Conservation (phyloP, 805 yeast genomes). For the Starmerella etchellsii region DNA sequence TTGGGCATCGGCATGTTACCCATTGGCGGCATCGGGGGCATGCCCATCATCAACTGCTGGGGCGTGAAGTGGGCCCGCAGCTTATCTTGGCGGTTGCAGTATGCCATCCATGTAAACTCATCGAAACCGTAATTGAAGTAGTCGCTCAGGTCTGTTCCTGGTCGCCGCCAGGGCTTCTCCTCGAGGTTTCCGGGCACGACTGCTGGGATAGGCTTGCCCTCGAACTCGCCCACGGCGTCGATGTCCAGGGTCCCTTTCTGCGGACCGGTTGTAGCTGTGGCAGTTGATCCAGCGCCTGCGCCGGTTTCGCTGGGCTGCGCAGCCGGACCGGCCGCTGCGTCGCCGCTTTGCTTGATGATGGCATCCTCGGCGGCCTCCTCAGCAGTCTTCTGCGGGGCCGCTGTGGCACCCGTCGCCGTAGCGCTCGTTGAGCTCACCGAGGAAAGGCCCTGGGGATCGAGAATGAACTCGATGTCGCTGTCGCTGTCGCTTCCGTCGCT, state of each 20-base stretch:
- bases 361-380: not conserved
- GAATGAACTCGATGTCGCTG: slow-evolving; percentile 74
- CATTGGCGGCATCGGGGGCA: slow-evolving; percentile 21
- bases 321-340: not conserved
- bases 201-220: slow-evolving; percentile 74
- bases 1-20: slow-evolving; percentile 12
- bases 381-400: not conserved
- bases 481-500: slow-evolving; percentile 25
- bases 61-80: slow-evolving; percentile 70
- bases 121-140: slow-evolving; percentile 95
- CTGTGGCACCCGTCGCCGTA: no score
- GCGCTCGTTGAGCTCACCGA: slow-evolving; percentile 1
- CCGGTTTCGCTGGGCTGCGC: not conserved
- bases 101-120: slow-evolving; percentile 90
- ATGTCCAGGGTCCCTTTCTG: slow-evolving; percentile 39
- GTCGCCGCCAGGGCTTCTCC: slow-evolving; percentile 96
- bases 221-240: slow-evolving; percentile 57
- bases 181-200: slow-evolving; percentile 67
- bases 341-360: not conserved
- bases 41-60: slow-evolving; percentile 39
- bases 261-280: not conserved
- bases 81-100: slow-evolving; percentile 77
- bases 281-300: not conserved
- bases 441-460: slow-evolving; percentile 29
- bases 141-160: slow-evolving; percentile 90